Conservation (phyloP, 495 filamentous ascomycete genomes). For the Aspergillus conjunctus region DNA sequence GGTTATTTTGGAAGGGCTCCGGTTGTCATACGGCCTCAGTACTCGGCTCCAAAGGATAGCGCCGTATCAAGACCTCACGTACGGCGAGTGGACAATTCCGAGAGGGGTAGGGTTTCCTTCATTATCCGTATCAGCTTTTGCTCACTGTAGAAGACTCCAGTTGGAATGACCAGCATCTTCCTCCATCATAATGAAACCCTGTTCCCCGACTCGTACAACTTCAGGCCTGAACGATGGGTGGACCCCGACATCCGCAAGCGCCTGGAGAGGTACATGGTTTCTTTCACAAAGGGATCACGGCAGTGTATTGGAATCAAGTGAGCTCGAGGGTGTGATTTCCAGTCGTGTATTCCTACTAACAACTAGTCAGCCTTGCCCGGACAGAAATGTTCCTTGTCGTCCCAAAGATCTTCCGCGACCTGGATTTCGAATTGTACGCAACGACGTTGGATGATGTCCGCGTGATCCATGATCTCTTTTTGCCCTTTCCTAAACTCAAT, state of each 20-base stretch:
- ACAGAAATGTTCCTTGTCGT: conserved; percentile 12
- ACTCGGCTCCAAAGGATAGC: conserved; percentile 40
- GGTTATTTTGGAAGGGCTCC: conserved; percentile 38
- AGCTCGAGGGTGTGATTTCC: conserved; percentile 7
- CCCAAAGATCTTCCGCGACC: conserved; percentile 7
- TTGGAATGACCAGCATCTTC: conserved; percentile 44
- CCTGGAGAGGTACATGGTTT: conserved; percentile 48
- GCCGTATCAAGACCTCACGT: conserved; percentile 38
- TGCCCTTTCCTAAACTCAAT: conserved; percentile 1
- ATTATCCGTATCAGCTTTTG: not conserved
- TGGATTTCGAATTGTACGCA: conserved; percentile 11
- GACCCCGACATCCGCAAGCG: conserved; percentile 30
- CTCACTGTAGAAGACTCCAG: conserved; percentile 31
- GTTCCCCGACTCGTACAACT: conserved; percentile 44
- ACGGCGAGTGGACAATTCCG: conserved; percentile 50
- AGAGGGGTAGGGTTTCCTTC: conserved; percentile 31
- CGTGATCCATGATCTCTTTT: conserved; percentile 11
- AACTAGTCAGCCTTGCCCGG: conserved; percentile 7
- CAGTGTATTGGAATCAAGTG: conserved; percentile 55
- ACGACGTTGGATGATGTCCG: conserved; percentile 8
- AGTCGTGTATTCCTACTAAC: not conserved
- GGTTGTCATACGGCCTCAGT: conserved; percentile 35
- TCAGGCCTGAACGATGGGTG: conserved; percentile 50
- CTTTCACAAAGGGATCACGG: conserved; percentile 52
- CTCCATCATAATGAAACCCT: conserved; percentile 44